Conservation (phyloP, 2,329 filamentous ascomycete species). For the Falciphora oryzae region DNA sequence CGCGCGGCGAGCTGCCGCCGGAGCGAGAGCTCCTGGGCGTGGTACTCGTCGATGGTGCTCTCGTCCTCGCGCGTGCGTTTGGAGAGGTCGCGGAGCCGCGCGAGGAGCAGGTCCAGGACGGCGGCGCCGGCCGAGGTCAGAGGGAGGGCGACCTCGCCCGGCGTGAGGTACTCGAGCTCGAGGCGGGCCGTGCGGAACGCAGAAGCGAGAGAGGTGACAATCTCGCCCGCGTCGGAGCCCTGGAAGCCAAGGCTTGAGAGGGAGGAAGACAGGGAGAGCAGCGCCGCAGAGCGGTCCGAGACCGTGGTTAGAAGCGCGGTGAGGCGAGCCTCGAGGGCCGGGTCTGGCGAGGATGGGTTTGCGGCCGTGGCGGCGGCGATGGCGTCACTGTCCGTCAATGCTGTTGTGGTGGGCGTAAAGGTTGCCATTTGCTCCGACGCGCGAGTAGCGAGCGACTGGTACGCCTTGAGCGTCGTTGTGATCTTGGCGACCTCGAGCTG, state of each 20-base stretch:
- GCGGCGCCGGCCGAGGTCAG: constrained; percentile 47
- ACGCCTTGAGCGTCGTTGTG: constrained; percentile 39
- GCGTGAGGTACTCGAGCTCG: constrained; percentile 56
- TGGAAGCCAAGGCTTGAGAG: constrained; percentile 47
- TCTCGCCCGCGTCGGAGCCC: constrained; percentile 39
- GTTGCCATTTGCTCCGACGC: constrained; percentile 31
- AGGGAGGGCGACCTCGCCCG: constrained; percentile 50
- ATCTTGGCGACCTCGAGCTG: constrained; percentile 44
- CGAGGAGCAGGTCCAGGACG: constrained; percentile 49
- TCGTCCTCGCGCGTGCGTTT: constrained; percentile 42
- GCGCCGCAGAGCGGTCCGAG: constrained; percentile 42
- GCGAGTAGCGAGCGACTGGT: constrained; percentile 35
- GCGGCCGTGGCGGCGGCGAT: constrained; percentile 3
- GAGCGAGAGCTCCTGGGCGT: constrained; percentile 48
- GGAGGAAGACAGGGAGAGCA: constrained; percentile 37
- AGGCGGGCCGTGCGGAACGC: constrained; percentile 52
- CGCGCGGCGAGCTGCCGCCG: constrained; percentile 51
- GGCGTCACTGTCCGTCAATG: constrained; percentile 9
- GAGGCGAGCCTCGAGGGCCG: constrained; percentile 37
- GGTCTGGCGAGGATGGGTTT: constrained; percentile 16
- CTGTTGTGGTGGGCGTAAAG: constrained; percentile 12
- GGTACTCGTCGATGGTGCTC: constrained; percentile 54
- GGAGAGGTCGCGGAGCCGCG: constrained; percentile 42
- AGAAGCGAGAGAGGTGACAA: constrained; percentile 39
- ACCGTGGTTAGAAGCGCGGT: constrained; percentile 37